These are phyloP conservation scores for Urtica urens DNA, from an alignment of 306 rosid species.

Conservation along the genomic window DNA sequence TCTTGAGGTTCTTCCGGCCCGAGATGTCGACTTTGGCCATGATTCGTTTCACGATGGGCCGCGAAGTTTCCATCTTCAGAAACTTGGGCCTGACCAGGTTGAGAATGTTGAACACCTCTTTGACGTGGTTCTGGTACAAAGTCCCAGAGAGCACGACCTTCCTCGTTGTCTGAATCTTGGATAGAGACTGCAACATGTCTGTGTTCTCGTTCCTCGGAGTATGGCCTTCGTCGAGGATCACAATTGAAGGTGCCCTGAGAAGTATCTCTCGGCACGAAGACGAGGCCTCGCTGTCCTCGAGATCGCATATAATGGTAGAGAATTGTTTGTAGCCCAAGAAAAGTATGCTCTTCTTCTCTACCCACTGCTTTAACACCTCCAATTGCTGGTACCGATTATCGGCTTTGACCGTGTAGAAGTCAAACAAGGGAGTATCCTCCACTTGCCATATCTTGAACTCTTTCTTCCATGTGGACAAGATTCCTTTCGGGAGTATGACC, in stretches of 20 bases:
- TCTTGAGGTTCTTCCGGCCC: slow-evolving; percentile 38
- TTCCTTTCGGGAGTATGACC: slow-evolving; percentile 94
- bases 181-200: slow-evolving; percentile 67
- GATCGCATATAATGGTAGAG: slow-evolving; percentile 61
- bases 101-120: slow-evolving; percentile 74
- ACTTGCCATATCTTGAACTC: slow-evolving; percentile 91
- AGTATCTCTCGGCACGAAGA: slow-evolving; percentile 51
- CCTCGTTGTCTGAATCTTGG: slow-evolving; percentile 63
- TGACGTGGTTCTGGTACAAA: slow-evolving; percentile 80
- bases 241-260: slow-evolving; percentile 63
- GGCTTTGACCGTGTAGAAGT: slow-evolving; percentile 59
- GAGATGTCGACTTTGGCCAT: slow-evolving; percentile 49
- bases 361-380: slow-evolving; percentile 68
- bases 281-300: slow-evolving; percentile 25
- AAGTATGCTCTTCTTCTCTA: slow-evolving; percentile 59
- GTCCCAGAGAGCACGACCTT: slow-evolving; percentile 94
- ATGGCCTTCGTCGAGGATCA: slow-evolving; percentile 93
- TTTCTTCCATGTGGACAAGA: slow-evolving; percentile 76
- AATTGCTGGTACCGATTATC: slow-evolving; percentile 51
- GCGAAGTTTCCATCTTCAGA: slow-evolving; percentile 44
- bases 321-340: slow-evolving; percentile 90
- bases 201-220: slow-evolving; percentile 86
- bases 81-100: slow-evolving; percentile 85
- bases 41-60: slow-evolving; percentile 63
- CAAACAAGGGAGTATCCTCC: slow-evolving; percentile 69